These are phyloP conservation scores for Dryas octopetala DNA, from an alignment of 306 rosid genomes.

Conservation along the genomic window DNA sequence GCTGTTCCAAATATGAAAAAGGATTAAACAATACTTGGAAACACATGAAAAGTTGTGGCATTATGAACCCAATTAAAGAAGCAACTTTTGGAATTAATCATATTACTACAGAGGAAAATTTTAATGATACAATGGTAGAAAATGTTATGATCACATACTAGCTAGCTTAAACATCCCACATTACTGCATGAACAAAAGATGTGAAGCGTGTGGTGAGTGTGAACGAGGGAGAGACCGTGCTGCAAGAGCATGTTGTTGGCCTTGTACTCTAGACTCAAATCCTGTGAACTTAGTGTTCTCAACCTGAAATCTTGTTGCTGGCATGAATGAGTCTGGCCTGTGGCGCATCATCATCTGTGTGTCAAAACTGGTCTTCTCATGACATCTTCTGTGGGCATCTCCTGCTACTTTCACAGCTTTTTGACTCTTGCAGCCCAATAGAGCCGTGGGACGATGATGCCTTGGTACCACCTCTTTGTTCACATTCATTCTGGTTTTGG, in stretches of 20 bases:
- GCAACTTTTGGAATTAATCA: constrained; percentile 5
- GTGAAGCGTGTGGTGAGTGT: constrained; percentile 53
- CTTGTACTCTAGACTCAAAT: constrained; percentile 45
- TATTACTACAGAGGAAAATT: background rate
- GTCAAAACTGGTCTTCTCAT: constrained; percentile 35
- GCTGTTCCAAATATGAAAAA: too few species aligned
- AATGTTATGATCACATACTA: background rate
- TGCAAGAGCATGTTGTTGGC: constrained; percentile 38
- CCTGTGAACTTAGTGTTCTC: constrained; percentile 48
- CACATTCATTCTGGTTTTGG: constrained; percentile 31
- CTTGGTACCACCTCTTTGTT: constrained; percentile 35
- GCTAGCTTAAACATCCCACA: background rate
- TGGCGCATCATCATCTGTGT: constrained; percentile 4
- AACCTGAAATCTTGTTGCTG: constrained; percentile 46
- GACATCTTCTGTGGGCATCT: constrained; percentile 42
- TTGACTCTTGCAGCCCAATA: constrained; percentile 75
- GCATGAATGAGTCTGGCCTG: constrained; percentile 38
- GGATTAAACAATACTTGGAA: too few species aligned
- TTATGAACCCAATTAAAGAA: background rate
- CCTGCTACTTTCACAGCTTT: constrained; percentile 70
- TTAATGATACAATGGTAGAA: background rate
- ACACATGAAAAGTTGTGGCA: too few species aligned
- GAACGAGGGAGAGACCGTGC: constrained; percentile 43
- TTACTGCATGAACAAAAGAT: constrained; percentile 41
- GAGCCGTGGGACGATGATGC: constrained; percentile 36